Percentiles rank a stretch among this genome's conserved stretches.
phyloP scores from a whole-genome alignment of 352 stramenopile genomes.

The Pythium rishiriense region DNA sequence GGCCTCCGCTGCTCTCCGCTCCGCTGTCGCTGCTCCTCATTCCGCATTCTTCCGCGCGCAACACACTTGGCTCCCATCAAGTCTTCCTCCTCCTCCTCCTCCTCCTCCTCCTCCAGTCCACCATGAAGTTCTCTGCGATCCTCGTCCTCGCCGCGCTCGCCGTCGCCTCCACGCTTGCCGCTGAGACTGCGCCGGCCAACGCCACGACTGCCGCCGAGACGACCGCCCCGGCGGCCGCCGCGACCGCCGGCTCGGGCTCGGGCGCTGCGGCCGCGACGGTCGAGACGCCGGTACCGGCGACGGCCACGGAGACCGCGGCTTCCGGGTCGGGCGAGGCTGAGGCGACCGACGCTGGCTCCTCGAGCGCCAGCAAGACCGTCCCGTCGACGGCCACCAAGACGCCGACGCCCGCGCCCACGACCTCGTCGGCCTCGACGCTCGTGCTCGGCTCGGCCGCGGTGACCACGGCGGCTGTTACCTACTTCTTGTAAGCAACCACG shows the following conservation, averaged over 20 bases:
- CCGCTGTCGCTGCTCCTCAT: slow-evolving; percentile 5
- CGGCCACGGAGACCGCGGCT: background rate
- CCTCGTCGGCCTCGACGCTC: slow-evolving; percentile 11
- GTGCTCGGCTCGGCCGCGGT: slow-evolving; percentile 13
- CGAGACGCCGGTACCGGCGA: background rate
- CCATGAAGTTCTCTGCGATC: slow-evolving; percentile 28
- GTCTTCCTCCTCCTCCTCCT: background rate
- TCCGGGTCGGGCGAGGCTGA: background rate
- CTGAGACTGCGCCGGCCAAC: background rate
- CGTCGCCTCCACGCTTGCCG: slow-evolving; percentile 16
- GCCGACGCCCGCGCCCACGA: slow-evolving; percentile 5
- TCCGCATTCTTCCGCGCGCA: slow-evolving; percentile 12
- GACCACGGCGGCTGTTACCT: slow-evolving; percentile 1
- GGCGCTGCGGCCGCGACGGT: slow-evolving; percentile 4
- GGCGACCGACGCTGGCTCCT: background rate
- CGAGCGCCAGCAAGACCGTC: background rate
- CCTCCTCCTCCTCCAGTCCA: background rate
- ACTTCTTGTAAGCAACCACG: slow-evolving; percentile 13
- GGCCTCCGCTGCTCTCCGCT: background rate
- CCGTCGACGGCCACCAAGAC: background rate
- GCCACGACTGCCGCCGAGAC: background rate
- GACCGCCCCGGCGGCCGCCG: background rate
- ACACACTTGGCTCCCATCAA: slow-evolving; percentile 7
- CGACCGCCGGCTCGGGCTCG: background rate
- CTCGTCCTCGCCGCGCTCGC: slow-evolving; percentile 18